phyloP scores from a whole-genome alignment of 2,329 filamentous ascomycete species.

The Ampelomyces quisqualis region DNA sequence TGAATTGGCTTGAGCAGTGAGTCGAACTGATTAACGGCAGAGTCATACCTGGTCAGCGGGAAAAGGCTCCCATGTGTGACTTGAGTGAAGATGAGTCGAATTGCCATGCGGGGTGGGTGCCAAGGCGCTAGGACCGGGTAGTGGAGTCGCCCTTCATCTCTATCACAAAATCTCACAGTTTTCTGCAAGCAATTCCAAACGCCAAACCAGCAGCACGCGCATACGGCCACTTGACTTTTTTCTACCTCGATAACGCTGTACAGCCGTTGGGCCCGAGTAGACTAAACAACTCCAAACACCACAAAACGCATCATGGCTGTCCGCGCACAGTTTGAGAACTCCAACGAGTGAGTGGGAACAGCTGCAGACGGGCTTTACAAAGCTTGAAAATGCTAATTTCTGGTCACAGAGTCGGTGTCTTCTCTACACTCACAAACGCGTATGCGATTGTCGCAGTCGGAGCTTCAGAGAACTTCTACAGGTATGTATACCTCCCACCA shows the following conservation, averaged over 20 bases:
- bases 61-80: too few species aligned
- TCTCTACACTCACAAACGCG: conserved; percentile 93
- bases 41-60: too few species aligned
- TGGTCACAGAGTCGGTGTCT: conserved; percentile 80
- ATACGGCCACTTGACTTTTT: conserved; percentile 6
- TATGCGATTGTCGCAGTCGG: conserved; percentile 94
- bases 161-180: conserved; percentile 28
- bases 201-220: conserved; percentile 10
- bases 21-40: not conserved
- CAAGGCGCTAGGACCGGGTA: conserved; percentile 14
- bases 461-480: conserved; percentile 98
- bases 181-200: conserved; percentile 22
- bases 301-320: conserved; percentile 55
- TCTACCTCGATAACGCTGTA: too few species aligned
- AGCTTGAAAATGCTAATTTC: conserved; percentile 13
- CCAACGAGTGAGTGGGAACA: conserved; percentile 70
- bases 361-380: conserved; percentile 4
- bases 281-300: conserved; percentile 1
- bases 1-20: not conserved
- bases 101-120: too few species aligned
- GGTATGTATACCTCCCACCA: conserved; percentile 48
- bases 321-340: conserved; percentile 76
- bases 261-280: too few species aligned
- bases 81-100: conserved; percentile 36
- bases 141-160: conserved; percentile 29